These are phyloP conservation scores for Zelopaecilomyces penicillatus DNA, from an alignment of 2,329 filamentous ascomycete genomes.

Conservation along the genomic window DNA sequence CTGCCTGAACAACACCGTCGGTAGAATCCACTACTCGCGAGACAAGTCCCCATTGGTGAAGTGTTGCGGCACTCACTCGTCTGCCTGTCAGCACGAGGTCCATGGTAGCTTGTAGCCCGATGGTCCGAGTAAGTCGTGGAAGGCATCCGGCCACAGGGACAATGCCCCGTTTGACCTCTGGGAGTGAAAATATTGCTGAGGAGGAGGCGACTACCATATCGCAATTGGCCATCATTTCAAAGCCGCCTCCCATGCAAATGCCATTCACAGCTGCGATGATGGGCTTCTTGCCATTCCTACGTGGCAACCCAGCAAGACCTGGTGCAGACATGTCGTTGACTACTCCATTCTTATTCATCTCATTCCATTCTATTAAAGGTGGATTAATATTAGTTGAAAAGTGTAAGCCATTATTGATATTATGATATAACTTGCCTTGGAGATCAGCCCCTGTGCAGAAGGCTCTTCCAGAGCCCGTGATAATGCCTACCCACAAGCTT, in stretches of 20 bases:
- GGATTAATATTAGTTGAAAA: conserved; percentile 37
- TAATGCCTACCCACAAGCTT: no score
- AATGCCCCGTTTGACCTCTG: conserved; percentile 47
- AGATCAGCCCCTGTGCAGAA: conserved; percentile 28
- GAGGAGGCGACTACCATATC: conserved; percentile 46
- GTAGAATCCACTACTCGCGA: conserved; percentile 22
- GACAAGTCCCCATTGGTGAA: neutral
- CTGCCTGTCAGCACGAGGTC: conserved; percentile 42
- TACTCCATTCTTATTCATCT: no score
- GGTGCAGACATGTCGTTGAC: conserved; percentile 10
- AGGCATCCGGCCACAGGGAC: conserved; percentile 44
- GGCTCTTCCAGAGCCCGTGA: no score
- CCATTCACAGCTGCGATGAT: conserved; percentile 53
- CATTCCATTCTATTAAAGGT: conserved; percentile 11
- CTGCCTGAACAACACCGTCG: conserved; percentile 23
- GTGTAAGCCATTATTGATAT: conserved; percentile 51
- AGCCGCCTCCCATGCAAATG: conserved; percentile 47
- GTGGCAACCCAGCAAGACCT: conserved; percentile 42
- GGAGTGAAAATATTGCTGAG: conserved; percentile 41
- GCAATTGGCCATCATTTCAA: conserved; percentile 44
- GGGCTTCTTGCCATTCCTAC: conserved; percentile 50
- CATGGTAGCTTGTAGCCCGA: conserved; percentile 36
- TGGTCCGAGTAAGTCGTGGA: conserved; percentile 38
- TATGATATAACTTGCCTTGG: conserved; percentile 52
- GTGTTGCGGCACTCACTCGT: conserved; percentile 33